These are phyloP conservation scores for Blastobotrys raffinosifermentans DNA, from an alignment of 1,139 yeast genomes.

Conservation along the genomic window DNA sequence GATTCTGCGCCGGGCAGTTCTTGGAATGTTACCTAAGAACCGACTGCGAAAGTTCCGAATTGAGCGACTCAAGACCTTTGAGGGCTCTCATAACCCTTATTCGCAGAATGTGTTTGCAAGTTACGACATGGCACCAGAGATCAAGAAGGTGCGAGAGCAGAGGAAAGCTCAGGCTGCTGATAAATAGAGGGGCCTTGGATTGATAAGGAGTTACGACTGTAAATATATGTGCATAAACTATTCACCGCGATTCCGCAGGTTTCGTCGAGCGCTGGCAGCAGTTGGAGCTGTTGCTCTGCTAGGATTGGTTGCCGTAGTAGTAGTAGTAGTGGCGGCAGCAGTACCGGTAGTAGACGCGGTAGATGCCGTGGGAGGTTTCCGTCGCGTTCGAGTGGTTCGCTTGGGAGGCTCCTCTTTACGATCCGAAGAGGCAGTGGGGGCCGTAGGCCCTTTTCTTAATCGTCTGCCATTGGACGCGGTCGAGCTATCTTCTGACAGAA, in stretches of 20 bases:
- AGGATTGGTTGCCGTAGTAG: constrained; percentile 8
- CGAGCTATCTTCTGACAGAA: too few relatives aligned
- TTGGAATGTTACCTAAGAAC: constrained; percentile 94
- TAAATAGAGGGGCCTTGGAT: too few relatives aligned
- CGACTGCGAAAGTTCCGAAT: constrained; percentile 71
- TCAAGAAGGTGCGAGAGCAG: too few relatives aligned
- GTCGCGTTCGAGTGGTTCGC: too few relatives aligned
- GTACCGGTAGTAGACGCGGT: constrained; percentile 2
- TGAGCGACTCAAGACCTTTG: constrained; percentile 78
- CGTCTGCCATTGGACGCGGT: too few relatives aligned
- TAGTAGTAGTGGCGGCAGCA: constrained; percentile 6
- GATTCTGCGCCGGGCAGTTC: constrained; percentile 75
- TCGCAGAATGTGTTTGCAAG: constrained; percentile 75
- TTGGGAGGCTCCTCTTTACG: too few relatives aligned
- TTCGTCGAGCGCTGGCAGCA: constrained; percentile 4
- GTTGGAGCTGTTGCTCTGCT: constrained; percentile 2
- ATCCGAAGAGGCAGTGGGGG: too few relatives aligned
- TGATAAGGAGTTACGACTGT: too few relatives aligned
- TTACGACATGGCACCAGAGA: constrained; percentile 56
- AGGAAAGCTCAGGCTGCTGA: too few relatives aligned
- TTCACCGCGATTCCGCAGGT: too few relatives aligned
- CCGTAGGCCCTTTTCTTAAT: too few relatives aligned
- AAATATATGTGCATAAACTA: constrained; percentile 5
- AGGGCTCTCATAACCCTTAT: constrained; percentile 86
- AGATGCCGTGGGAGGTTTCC: not conserved